Evolutionary conservation across 495 filamentous ascomycete genomes (phyloP).

Genomic region (Cercophora scortea): DNA sequence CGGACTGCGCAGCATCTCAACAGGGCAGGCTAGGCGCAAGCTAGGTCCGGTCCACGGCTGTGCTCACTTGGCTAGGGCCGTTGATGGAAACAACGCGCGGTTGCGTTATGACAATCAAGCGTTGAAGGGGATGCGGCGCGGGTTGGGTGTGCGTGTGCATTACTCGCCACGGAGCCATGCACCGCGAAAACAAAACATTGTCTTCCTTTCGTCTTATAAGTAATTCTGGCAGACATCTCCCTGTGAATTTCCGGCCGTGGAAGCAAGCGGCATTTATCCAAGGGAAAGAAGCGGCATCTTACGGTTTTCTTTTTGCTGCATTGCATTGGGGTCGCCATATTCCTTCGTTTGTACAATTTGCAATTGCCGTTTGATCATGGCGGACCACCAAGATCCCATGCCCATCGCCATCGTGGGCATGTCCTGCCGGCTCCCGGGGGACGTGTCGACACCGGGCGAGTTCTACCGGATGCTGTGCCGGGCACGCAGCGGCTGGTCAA

Average conservation of each 20-base stretch:
- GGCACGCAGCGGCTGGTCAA: conserved; percentile 28
- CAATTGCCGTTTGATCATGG: conserved; percentile 17
- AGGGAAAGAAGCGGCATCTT: background rate
- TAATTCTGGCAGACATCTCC: background rate
- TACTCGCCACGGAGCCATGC: too few species aligned
- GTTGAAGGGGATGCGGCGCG: too few species aligned
- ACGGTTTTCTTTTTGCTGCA: background rate
- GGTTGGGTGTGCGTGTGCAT: too few species aligned
- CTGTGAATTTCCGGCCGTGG: background rate
- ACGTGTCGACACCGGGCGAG: conserved; percentile 28
- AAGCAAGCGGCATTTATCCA: background rate
- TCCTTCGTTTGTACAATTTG: conserved; percentile 2
- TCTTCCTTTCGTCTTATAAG: background rate
- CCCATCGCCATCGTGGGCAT: conserved; percentile 41
- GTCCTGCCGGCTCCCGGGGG: conserved; percentile 41
- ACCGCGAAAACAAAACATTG: background rate
- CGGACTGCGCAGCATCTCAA: too few species aligned
- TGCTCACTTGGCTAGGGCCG: too few species aligned
- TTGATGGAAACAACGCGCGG: too few species aligned
- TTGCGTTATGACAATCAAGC: too few species aligned
- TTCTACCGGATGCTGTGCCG: conserved; percentile 41
- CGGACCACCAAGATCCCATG: conserved; percentile 10
- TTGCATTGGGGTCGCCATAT: conserved; percentile 3
- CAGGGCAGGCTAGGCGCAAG: too few species aligned
- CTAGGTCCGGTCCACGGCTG: too few species aligned